Conservation (phyloP, 805 yeast genomes). For the Vanderwaltozyma polyspora region DNA sequence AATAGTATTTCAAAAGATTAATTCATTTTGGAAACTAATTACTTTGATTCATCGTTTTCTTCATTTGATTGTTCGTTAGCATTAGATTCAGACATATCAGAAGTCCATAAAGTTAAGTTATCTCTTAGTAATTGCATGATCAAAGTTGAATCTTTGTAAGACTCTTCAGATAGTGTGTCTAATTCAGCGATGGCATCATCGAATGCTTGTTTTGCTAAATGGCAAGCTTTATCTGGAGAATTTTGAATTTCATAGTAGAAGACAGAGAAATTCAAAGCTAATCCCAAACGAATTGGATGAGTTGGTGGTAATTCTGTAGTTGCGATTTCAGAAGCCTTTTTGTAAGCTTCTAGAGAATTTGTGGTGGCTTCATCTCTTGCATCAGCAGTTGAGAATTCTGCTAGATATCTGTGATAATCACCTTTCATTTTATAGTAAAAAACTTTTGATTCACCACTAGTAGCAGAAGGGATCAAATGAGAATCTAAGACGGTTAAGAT, state of each 20-base stretch:
- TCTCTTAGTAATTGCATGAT: conserved; percentile 98
- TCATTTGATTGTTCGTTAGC: conserved; percentile 21
- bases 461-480: conserved; percentile 88
- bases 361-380: conserved; percentile 89
- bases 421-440: conserved; percentile 99
- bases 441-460: conserved; percentile 94
- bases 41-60: not conserved
- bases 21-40: too few relatives aligned
- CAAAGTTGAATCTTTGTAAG: conserved; percentile 95
- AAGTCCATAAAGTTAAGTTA: conserved; percentile 96
- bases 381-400: conserved; percentile 88
- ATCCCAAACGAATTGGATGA: conserved; percentile 95
- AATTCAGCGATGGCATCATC: conserved; percentile 98
- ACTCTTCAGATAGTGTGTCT: conserved; percentile 94
- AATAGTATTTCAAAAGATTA: too few relatives aligned
- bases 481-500: conserved; percentile 77
- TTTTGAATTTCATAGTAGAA: conserved; percentile 97
- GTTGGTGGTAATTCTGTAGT: conserved; percentile 96
- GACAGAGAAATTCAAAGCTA: conserved; percentile 95
- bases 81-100: conserved; percentile 79
- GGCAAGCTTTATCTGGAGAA: conserved; percentile 98
- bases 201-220: conserved; percentile 96
- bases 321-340: conserved; percentile 93
- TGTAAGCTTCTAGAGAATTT: conserved; percentile 86
- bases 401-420: conserved; percentile 97